Conservation (phyloP, 2,329 filamentous ascomycete genomes). For the Monilinia fructicola region DNA sequence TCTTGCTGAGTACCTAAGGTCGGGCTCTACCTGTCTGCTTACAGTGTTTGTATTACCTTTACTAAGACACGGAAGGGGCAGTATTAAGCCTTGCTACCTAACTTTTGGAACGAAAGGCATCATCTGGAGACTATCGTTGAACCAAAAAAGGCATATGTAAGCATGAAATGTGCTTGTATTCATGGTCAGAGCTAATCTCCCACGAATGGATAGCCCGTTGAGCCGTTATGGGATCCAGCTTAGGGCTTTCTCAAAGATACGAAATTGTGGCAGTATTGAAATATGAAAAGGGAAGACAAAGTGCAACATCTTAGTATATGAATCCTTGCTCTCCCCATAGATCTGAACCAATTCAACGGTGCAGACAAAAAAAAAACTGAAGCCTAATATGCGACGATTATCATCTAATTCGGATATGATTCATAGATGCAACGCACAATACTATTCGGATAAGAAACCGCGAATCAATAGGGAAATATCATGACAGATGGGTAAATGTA, state of each 20-base stretch:
- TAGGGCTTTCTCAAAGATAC: background rate
- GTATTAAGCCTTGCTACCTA: background rate
- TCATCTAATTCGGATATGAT: background rate
- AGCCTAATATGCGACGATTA: background rate
- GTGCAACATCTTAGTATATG: background rate
- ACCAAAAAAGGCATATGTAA: background rate
- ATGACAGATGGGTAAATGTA: background rate
- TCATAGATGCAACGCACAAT: background rate
- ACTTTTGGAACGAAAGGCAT: background rate
- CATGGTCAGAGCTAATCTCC: background rate
- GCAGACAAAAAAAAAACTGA: background rate
- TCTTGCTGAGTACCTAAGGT: background rate
- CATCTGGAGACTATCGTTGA: background rate
- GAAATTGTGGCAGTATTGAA: background rate
- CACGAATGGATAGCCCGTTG: background rate
- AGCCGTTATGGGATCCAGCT: background rate
- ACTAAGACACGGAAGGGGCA: background rate
- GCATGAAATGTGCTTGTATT: background rate
- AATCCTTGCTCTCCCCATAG: background rate
- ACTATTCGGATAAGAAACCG: constrained; percentile 6
- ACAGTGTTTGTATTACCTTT: background rate
- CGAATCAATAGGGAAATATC: background rate
- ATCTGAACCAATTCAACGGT: background rate
- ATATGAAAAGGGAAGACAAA: background rate
- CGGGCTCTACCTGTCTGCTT: background rate